Conservation (phyloP, 176 grass and related monocot species). For the Calamus simplicifolius region DNA sequence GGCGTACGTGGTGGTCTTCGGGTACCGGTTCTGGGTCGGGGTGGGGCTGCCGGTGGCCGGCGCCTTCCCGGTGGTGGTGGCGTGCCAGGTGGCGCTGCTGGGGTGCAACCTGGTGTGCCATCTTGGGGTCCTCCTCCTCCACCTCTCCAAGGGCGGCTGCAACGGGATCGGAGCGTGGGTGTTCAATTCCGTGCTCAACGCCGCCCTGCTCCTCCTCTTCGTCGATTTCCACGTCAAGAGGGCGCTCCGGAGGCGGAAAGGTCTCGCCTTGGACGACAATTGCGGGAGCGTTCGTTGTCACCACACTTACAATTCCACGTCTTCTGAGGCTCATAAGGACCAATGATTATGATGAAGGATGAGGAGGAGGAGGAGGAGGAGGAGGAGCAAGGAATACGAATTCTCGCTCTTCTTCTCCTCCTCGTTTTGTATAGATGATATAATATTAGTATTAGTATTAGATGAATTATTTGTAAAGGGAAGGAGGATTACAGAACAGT, state of each 20-base stretch:
- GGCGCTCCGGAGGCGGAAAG: not conserved
- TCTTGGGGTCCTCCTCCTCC: constrained; percentile 12
- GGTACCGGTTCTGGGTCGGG: constrained; percentile 14
- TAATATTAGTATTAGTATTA: no score
- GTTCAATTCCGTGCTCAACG: constrained; percentile 15
- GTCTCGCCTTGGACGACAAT: not conserved
- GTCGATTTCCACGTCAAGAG: constrained; percentile 8
- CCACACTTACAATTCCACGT: not conserved
- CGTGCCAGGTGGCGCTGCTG: not conserved
- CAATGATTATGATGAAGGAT: not conserved
- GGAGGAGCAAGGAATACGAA: no score
- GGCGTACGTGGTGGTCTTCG: constrained; percentile 7
- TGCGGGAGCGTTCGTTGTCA: not conserved
- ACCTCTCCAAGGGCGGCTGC: constrained; percentile 17
- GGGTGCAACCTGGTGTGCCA: constrained; percentile 2
- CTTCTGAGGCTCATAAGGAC: not conserved
- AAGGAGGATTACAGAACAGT: no score
- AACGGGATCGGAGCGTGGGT: constrained; percentile 16
- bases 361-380: no score
- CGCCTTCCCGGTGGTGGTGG: not conserved
- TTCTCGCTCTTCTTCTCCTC: no score
- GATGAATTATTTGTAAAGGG: no score
- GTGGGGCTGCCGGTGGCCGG: constrained; percentile 13
- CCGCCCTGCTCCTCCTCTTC: constrained; percentile 14
- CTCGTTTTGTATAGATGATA: no score